Conservation (phyloP, 352 stramenopile genomes). For the Elongisporangium undulatum region DNA sequence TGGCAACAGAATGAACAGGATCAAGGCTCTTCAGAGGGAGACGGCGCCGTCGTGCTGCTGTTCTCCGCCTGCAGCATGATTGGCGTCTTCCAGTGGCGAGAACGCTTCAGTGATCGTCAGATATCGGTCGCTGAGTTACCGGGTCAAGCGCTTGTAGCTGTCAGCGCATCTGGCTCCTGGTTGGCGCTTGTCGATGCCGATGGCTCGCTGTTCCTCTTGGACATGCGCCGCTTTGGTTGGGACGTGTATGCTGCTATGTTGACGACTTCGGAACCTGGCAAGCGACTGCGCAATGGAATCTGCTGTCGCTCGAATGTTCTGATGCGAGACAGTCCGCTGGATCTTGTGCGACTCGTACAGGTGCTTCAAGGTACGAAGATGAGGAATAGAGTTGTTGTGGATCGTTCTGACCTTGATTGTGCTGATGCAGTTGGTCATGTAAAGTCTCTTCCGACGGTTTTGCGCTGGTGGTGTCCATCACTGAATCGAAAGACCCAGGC, state of each 20-base stretch:
- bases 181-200: constrained; percentile 17
- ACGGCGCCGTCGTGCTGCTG: constrained; percentile 30
- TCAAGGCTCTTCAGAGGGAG: constrained; percentile 6
- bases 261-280: constrained; percentile 7
- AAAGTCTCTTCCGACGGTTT: constrained; percentile 16
- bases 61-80: constrained; percentile 19
- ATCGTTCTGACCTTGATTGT: background rate
- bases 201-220: constrained; percentile 26
- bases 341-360: constrained; percentile 25
- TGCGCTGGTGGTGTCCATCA: constrained; percentile 18
- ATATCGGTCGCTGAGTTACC: constrained; percentile 30
- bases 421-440: background rate
- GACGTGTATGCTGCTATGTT: background rate
- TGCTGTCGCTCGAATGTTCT: constrained; percentile 28
- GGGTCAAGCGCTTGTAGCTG: constrained; percentile 8
- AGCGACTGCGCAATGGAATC: constrained; percentile 17
- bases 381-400: background rate
- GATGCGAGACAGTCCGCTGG: constrained; percentile 25
- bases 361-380: constrained; percentile 6
- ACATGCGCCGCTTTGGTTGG: constrained; percentile 25
- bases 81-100: constrained; percentile 46
- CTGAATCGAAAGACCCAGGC: constrained; percentile 11
- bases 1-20: constrained; percentile 14
- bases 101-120: constrained; percentile 49
- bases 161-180: constrained; percentile 29